These are phyloP conservation scores for Penicillium subrubescens DNA, from an alignment of 495 filamentous ascomycete genomes.

Conservation along the genomic window DNA sequence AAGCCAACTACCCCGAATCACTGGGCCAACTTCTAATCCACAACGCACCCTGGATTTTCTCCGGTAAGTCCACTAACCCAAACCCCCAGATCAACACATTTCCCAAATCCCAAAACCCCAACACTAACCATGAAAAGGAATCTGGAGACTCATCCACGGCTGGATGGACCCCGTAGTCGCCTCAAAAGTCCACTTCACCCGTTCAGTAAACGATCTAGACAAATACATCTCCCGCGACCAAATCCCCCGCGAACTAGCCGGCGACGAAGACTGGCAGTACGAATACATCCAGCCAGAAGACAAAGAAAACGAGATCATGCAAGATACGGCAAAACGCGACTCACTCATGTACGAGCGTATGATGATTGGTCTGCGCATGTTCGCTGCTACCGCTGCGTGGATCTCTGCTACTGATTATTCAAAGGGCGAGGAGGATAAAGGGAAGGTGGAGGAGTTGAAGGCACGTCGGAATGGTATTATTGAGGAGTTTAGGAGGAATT, in stretches of 20 bases:
- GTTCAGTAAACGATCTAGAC: conserved; percentile 71
- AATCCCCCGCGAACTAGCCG: conserved; percentile 77
- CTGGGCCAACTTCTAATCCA: conserved; percentile 86
- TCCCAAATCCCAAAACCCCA: conserved; percentile 1
- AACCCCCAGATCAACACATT: background rate
- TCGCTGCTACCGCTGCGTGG: conserved; percentile 70
- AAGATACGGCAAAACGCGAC: conserved; percentile 62
- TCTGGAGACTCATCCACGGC: conserved; percentile 84
- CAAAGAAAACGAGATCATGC: conserved; percentile 72
- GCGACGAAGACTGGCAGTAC: conserved; percentile 80
- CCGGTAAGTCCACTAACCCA: conserved; percentile 51
- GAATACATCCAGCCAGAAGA: conserved; percentile 72
- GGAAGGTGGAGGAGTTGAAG: conserved; percentile 42
- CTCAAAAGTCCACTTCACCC: conserved; percentile 90
- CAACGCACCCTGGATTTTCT: conserved; percentile 95
- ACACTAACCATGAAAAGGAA: conserved; percentile 42
- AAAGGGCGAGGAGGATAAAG: conserved; percentile 29
- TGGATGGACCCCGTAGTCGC: conserved; percentile 98
- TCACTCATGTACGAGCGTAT: conserved; percentile 57
- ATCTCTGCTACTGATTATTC: conserved; percentile 35
- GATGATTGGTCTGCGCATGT: conserved; percentile 62
- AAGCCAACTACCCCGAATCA: conserved; percentile 93
- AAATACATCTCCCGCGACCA: conserved; percentile 68
- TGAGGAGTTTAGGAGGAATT: conserved; percentile 52
- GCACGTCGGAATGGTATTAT: conserved; percentile 55